A percentile compares a stretch with the other conserved stretches of the same genome.
Conservation (phyloP, 257 asterid genomes). For the Primulina huaijiensis region DNA sequence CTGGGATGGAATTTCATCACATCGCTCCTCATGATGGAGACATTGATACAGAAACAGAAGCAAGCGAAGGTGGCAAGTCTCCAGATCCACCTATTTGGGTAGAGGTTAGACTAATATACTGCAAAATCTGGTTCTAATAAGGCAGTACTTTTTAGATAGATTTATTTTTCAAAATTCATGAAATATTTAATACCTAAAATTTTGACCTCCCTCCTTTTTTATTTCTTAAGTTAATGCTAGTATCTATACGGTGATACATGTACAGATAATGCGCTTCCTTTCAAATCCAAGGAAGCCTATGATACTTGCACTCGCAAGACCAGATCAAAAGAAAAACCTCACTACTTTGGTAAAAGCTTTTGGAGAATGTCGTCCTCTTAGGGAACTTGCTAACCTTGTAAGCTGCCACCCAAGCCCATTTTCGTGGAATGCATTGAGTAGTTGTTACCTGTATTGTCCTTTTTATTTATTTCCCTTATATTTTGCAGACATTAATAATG, state of each 20-base stretch:
- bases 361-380: conserved; percentile 95
- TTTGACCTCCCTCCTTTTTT: neutral
- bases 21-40: conserved; percentile 27
- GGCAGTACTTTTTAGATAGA: neutral
- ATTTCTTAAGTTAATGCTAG: neutral
- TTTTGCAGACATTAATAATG: conserved; percentile 85
- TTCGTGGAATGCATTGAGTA: conserved; percentile 10
- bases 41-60: conserved; percentile 51
- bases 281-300: conserved; percentile 98
- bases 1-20: conserved; percentile 99
- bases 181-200: neutral
- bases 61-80: conserved; percentile 76
- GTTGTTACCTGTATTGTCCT: conserved; percentile 24
- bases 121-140: neutral
- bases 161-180: conserved; percentile 17
- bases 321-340: conserved; percentile 97
- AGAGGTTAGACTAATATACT: conserved; percentile 48
- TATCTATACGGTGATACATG: conserved; percentile 17
- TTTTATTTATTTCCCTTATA: conserved; percentile 23
- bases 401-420: conserved; percentile 24
- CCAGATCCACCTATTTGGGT: conserved; percentile 88
- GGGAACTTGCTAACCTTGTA: conserved; percentile 99
- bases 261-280: conserved; percentile 96
- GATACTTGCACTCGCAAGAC: conserved; percentile 99
- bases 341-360: conserved; percentile 94